Conservation (phyloP, 257 asterid genomes). For the Penstemon eatonii region DNA sequence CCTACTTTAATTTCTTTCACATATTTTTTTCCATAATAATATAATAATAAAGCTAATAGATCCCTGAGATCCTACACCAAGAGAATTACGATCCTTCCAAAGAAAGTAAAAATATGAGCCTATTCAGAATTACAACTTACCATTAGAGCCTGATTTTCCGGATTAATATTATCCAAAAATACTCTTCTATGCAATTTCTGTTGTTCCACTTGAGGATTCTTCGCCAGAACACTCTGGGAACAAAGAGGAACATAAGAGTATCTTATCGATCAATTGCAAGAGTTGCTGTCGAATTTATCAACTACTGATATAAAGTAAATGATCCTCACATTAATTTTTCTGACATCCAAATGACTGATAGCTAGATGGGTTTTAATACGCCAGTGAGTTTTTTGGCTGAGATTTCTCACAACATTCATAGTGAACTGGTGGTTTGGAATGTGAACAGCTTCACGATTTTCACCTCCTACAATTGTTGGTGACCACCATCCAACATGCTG, state of each 20-base stretch:
- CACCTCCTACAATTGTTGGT: slow-evolving; percentile 93
- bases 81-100: background rate
- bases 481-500: slow-evolving; percentile 99
- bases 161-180: too few species aligned
- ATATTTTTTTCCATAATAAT: background rate
- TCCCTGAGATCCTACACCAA: background rate
- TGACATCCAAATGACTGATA: slow-evolving; percentile 86
- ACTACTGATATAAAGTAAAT: too few species aligned
- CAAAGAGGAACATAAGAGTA: too few species aligned
- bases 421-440: slow-evolving; percentile 96
- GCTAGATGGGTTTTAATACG: slow-evolving; percentile 88
- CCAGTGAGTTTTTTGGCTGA: slow-evolving; percentile 90
- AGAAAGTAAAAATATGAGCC: slow-evolving; percentile 18
- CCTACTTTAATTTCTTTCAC: background rate
- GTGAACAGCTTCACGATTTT: slow-evolving; percentile 96
- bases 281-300: too few species aligned
- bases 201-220: too few species aligned
- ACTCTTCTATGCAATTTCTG: too few species aligned
- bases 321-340: slow-evolving; percentile 77
- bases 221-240: too few species aligned
- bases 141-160: slow-evolving; percentile 89
- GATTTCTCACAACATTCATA: slow-evolving; percentile 84
- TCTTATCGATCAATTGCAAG: too few species aligned
- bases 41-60: slow-evolving; percentile 1
- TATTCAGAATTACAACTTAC: slow-evolving; percentile 47